These are phyloP conservation scores for Dictyostelium firmibasis DNA, from an alignment of 78 protist genomes.

Conservation along the genomic window DNA sequence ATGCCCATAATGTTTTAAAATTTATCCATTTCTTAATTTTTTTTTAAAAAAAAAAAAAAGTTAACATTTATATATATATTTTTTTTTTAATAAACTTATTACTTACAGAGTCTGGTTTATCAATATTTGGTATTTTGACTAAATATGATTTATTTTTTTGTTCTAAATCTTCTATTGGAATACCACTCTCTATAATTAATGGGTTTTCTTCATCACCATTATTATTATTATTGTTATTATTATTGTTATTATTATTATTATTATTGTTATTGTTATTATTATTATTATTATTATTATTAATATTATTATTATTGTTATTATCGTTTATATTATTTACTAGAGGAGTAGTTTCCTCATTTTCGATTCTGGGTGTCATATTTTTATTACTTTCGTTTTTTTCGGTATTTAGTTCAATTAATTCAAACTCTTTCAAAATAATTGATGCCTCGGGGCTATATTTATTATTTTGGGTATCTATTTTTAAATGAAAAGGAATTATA, in stretches of 20 bases:
- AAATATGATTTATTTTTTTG: background rate
- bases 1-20: constrained; percentile 78
- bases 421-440: background rate
- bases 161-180: background rate
- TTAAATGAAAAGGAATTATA: background rate
- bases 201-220: background rate
- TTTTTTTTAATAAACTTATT: background rate
- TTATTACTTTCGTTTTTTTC: background rate
- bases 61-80: background rate
- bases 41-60: background rate
- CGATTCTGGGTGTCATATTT: background rate
- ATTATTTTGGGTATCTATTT: background rate
- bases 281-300: background rate
- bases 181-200: background rate
- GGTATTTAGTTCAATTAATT: background rate
- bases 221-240: background rate
- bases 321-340: background rate
- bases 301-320: background rate
- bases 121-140: constrained; percentile 12
- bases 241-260: background rate
- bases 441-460: background rate
- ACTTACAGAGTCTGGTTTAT: constrained; percentile 19
- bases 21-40: constrained; percentile 8
- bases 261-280: background rate
- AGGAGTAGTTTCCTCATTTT: background rate